These are phyloP conservation scores for Moricandia moricandioides DNA, from an alignment of 345 rosid genomes.

Conservation along the genomic window DNA sequence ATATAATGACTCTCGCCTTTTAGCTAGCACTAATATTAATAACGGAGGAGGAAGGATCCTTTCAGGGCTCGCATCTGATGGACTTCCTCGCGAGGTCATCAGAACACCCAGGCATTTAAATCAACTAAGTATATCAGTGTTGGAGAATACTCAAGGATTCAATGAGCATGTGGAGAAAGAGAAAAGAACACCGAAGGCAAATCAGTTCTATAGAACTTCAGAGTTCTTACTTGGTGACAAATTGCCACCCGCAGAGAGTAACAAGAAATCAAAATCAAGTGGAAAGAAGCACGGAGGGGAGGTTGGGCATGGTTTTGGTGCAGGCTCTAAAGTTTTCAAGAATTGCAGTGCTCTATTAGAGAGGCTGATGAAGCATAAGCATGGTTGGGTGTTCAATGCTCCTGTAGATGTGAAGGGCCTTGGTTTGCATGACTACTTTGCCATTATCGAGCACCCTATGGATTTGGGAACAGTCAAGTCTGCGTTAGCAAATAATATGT, in stretches of 20 bases:
- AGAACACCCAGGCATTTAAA: conserved; percentile 71
- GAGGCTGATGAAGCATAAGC: conserved; percentile 88
- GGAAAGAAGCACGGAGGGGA: conserved; percentile 77
- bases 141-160: conserved; percentile 65
- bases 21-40: conserved; percentile 41
- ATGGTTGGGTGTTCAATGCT: conserved; percentile 93
- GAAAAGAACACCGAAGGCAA: conserved; percentile 97
- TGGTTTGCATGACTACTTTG: conserved; percentile 72
- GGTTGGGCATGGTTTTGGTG: conserved; percentile 51
- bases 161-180: conserved; percentile 83
- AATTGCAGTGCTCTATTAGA: conserved; percentile 77
- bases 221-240: conserved; percentile 98
- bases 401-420: conserved; percentile 87
- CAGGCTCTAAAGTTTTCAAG: conserved; percentile 61
- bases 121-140: conserved; percentile 64
- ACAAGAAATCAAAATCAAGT: conserved; percentile 79
- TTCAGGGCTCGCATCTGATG: conserved; percentile 61
- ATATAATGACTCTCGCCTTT: conserved; percentile 37
- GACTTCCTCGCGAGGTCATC: conserved; percentile 50
- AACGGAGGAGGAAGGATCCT: conserved; percentile 57
- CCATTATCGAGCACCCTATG: conserved; percentile 87
- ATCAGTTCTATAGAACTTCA: conserved; percentile 86
- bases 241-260: conserved; percentile 95
- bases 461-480: conserved; percentile 91
- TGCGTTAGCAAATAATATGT: conserved; percentile 66